Base-by-base conservation (phyloP, 495 filamentous ascomycete species). In the Oidiodendron maius region DNA sequence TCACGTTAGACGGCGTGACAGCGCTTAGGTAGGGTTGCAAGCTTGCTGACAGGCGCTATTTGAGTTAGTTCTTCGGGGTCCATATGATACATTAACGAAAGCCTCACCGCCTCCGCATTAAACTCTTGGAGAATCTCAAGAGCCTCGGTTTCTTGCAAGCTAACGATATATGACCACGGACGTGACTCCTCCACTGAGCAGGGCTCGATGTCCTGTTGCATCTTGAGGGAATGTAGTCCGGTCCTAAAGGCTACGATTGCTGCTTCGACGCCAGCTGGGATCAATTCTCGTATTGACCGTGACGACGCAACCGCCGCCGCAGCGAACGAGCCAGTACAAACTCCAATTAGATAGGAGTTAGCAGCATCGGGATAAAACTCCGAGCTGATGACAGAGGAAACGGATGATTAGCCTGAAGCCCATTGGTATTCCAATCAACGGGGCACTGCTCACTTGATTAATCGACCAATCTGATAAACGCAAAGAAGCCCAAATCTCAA, bases 281-380 rank as follows among this genome's bases (percentile, higher is more conserved):
- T 66, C 3, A 94, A 68, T 16, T 85, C 75, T 10, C 79, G 75
- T 13, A 89, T 64, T 3, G 81, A 83, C n/a, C 69, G 76, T 3
- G 84, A 77, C 23, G 74, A 81, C 26, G 82, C 80, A 17, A 93
- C 78, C 15, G 82, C 87, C 13, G 83, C 71, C 16, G 83, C 82
- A 10, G 87, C 82, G 50, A 89, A 74, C 22, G 86, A 69, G 18
- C 83, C 84, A n/a, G 83, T 89, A 69, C 86, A 90, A 23, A 87
- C 75, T 20, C 80, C 82, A 25, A 83, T 64, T 20, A 78, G 62
- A 51, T 68, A 69, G 13, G 72, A 77, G 42, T 72, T 58, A 17
- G 60, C 58, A 26, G 61, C 65, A 26, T 53, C 44, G 15, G 69
- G 66, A 18, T 69, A 61, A 54, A 74, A 67, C 54, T 65, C 64